Conservation (phyloP, 768 basidiomycete genomes). For the Tubosaeta sp. region DNA sequence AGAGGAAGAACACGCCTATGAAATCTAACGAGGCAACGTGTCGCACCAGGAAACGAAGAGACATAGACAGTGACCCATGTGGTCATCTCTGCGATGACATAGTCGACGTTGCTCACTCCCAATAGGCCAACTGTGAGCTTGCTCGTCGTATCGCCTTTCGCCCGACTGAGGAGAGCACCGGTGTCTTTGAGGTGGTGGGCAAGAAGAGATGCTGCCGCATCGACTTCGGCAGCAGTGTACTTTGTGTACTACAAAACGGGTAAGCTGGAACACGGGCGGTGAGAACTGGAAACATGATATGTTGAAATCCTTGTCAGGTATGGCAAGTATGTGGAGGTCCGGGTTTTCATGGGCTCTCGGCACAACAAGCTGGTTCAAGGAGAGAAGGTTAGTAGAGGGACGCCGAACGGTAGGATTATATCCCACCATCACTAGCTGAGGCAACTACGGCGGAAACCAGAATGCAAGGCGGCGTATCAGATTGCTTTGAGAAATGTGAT, state of each 20-base stretch:
- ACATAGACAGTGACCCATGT: constrained; percentile 29
- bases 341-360: constrained; percentile 19
- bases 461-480: background rate
- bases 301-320: constrained; percentile 24
- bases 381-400: constrained; percentile 12
- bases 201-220: constrained; percentile 25
- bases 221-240: constrained; percentile 24
- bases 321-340: constrained; percentile 19
- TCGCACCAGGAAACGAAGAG: background rate
- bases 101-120: constrained; percentile 26
- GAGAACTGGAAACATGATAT: constrained; percentile 2
- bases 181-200: constrained; percentile 23
- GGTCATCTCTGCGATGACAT: constrained; percentile 25
- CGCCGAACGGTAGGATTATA: background rate
- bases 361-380: constrained; percentile 26
- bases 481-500: background rate
- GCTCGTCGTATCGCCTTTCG: constrained; percentile 22
- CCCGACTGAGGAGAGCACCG: constrained; percentile 16
- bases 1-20: constrained; percentile 34
- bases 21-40: background rate
- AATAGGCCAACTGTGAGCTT: constrained; percentile 25
- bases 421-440: background rate
- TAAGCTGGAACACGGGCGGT: background rate
- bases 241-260: constrained; percentile 17
- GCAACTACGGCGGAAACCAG: background rate